Percentiles rank a stretch among this genome's conserved stretches.
phyloP scores from a whole-genome alignment of 2,329 filamentous ascomycete species.

The Xylaria arbuscula region DNA sequence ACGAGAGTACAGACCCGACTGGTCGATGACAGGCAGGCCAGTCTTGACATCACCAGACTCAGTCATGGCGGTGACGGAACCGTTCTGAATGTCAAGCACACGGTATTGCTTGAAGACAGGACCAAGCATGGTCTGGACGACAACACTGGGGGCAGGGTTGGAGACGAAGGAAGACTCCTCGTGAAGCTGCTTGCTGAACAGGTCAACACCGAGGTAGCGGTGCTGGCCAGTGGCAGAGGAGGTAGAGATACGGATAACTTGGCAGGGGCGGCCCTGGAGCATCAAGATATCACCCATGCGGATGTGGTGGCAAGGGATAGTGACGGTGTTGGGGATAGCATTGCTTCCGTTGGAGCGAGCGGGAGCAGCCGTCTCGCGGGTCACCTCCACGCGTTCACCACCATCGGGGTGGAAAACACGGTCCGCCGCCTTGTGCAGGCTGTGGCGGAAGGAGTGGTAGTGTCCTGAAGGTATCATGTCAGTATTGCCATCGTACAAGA shows the following conservation, averaged over 20 bases:
- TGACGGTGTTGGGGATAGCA: conserved; percentile 81
- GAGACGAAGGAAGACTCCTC: conserved; percentile 98
- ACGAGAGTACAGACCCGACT: conserved; percentile 87
- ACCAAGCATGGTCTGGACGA: conserved; percentile 99
- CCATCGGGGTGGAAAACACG: conserved; percentile 61
- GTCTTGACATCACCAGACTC: conserved; percentile 99
- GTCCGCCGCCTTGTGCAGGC: conserved; percentile 68
- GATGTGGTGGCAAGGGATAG: conserved; percentile 99
- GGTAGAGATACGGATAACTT: conserved; percentile 99
- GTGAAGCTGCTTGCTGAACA: conserved; percentile 99
- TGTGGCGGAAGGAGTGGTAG: conserved; percentile 69
- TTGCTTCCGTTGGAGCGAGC: conserved; percentile 50
- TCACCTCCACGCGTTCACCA: conserved; percentile 61
- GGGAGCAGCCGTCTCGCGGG: conserved; percentile 55
- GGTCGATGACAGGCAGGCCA: conserved; percentile 90
- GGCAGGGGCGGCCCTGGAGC: conserved; percentile 98
- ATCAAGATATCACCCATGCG: conserved; percentile 98
- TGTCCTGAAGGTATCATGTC: conserved; percentile 56
- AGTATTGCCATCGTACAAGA: conserved; percentile 19
- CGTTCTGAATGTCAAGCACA: conserved; percentile 95
- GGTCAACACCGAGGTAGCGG: conserved; percentile 99
- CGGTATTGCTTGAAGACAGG: conserved; percentile 99
- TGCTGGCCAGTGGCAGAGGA: conserved; percentile 98
- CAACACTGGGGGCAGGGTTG: conserved; percentile 94
- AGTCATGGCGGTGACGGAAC: conserved; percentile 91